Evolutionary conservation across 768 basidiomycete genomes (phyloP).

Genomic region (Neoboletus magnificus): DNA sequence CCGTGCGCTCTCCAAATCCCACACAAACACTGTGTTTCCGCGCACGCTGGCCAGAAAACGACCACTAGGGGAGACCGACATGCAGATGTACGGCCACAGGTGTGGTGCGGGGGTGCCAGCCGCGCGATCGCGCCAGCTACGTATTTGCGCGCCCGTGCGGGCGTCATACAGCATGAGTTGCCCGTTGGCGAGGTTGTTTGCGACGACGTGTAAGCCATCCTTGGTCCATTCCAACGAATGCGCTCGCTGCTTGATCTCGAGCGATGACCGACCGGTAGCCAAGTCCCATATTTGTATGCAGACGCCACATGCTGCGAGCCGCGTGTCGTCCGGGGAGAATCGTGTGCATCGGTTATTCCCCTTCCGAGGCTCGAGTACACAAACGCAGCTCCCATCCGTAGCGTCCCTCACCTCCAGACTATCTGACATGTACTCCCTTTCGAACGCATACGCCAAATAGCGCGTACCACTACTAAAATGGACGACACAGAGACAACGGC

Average conservation of each 20-base stretch:
- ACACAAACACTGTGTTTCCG: conserved; percentile 14
- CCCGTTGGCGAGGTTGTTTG: conserved; percentile 23
- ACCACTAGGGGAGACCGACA: conserved; percentile 21
- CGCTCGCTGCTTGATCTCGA: conserved; percentile 26
- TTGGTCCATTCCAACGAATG: conserved; percentile 26
- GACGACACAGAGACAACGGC: conserved; percentile 23
- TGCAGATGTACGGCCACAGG: conserved; percentile 23
- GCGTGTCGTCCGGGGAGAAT: conserved; percentile 23
- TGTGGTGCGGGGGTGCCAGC: neutral
- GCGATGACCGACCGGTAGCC: conserved; percentile 13
- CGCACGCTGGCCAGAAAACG: conserved; percentile 20
- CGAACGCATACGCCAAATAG: conserved; percentile 19
- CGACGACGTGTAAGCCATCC: conserved; percentile 17
- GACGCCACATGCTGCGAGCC: conserved; percentile 22
- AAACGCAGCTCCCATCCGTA: conserved; percentile 11
- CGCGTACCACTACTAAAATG: conserved; percentile 22
- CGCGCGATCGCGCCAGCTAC: conserved; percentile 17
- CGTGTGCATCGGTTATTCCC: conserved; percentile 25
- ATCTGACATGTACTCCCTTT: conserved; percentile 27
- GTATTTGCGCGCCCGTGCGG: conserved; percentile 15
- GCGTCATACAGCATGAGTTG: conserved; percentile 25
- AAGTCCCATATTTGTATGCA: conserved; percentile 26
- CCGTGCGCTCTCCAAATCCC: conserved; percentile 12
- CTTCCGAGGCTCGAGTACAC: conserved; percentile 21
- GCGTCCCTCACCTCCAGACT: conserved; percentile 15